phyloP scores from a whole-genome alignment of 805 yeast genomes.

The Candida ortonii region DNA sequence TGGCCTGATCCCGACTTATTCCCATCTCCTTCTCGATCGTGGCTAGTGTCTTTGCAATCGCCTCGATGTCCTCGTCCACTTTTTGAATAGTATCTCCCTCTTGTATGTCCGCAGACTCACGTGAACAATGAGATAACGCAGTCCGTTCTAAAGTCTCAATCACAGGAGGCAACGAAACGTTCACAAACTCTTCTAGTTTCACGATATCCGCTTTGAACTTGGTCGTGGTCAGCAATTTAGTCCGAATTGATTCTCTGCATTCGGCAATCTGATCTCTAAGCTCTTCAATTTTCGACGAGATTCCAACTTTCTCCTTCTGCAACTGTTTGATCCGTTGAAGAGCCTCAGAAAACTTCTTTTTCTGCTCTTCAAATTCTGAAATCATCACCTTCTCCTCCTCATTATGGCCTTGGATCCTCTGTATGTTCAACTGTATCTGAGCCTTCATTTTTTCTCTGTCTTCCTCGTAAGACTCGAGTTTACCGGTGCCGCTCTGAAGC shows the following conservation, averaged over 20 bases:
- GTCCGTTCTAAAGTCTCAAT: constrained; percentile 21
- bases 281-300: constrained; percentile 17
- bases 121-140: constrained; percentile 44
- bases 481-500: constrained; percentile 41
- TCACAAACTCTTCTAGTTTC: constrained; percentile 28
- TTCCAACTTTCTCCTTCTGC: constrained; percentile 9
- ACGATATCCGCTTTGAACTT: constrained; percentile 23
- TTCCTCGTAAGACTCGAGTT: constrained; percentile 32
- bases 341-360: constrained; percentile 10
- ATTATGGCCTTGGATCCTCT: constrained; percentile 20
- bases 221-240: constrained; percentile 18
- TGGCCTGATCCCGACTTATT: constrained; percentile 53
- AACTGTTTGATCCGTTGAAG: constrained; percentile 10
- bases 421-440: constrained; percentile 27
- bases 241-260: constrained; percentile 11
- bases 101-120: constrained; percentile 42
- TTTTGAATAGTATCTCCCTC: constrained; percentile 44
- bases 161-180: constrained; percentile 26
- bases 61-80: constrained; percentile 47
- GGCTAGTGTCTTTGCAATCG: constrained; percentile 44
- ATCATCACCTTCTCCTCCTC: constrained; percentile 15
- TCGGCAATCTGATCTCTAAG: constrained; percentile 25
- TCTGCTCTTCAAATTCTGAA: constrained; percentile 13
- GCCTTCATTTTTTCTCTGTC: constrained; percentile 33
- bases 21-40: constrained; percentile 55